Base-by-base conservation (phyloP, 768 basidiomycete genomes). In the Trametes meyenii region DNA sequence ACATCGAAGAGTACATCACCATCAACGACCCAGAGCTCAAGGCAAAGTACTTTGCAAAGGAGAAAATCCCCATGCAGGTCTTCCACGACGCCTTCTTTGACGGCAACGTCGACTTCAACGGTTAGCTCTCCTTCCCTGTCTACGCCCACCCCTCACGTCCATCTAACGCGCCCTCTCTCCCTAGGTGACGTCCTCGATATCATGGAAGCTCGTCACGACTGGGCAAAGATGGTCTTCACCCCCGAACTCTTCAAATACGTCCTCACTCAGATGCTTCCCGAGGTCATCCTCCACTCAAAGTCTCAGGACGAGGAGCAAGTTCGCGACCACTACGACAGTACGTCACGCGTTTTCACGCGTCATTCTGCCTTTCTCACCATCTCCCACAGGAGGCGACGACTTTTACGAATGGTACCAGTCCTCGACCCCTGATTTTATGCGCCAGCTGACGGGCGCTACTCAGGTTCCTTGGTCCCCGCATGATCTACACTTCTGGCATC, bases 51-150 rank as follows among this genome's bases (percentile, higher is more conserved):
- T 76, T 84, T 35, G 89, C 87, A 65, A 91, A 88, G 76, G 84
- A 87, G 68, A 98, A 97, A 77, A 98, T 99, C 60, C 95, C 95
- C 53, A 96, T 97, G 89, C 96, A 99, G 77, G 77, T 91, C 66
- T 96, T 97, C 82, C 89, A 98, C 72, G 97, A 99, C 79, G 92
- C 94, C 64, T 98, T 90, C 78, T 98, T 99, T 73, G 94, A 96
- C 51, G 89, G 89, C 50, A 98, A 98, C 78, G 85, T 96, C 62
- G 96, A 98, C 58, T 91, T 99, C 74, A 99, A 98, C 52, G 95
- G 96, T 91, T 45, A 42, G 82, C 74, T 12, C 13, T 11, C 33
- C 17, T 64, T 17, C 55, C 23, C 50, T 45, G 21, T 14, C 62
- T 14, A n/a, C n/a, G n/a, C 48, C 46, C 35, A 23, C 55, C 55